A percentile compares a stretch with the other conserved stretches of the same genome.
These are phyloP conservation scores for Helichrysum umbraculigerum DNA, from an alignment of 129 eudicot genomes.

Conservation along the genomic window DNA sequence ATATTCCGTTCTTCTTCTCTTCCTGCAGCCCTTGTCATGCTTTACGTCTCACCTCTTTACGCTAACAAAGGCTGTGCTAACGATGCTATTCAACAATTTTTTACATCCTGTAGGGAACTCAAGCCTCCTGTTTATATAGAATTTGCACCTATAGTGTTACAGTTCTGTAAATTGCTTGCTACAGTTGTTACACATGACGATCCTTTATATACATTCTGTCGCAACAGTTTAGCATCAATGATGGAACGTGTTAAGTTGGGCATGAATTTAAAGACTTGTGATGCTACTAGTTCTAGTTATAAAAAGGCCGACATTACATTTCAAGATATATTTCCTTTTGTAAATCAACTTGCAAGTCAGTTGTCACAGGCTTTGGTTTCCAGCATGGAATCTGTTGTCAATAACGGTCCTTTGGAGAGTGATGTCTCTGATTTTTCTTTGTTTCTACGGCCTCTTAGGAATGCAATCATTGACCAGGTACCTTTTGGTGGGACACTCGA, in stretches of 20 bases:
- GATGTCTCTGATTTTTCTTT: not conserved
- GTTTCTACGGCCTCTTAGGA: not conserved
- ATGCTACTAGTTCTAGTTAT: not conserved
- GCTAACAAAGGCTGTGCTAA: slow-evolving; percentile 45
- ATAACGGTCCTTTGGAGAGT: not conserved
- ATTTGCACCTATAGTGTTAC: slow-evolving; percentile 56
- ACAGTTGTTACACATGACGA: slow-evolving; percentile 34
- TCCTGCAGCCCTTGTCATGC: slow-evolving; percentile 58
- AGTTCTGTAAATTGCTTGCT: slow-evolving; percentile 64
- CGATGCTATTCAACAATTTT: slow-evolving; percentile 44
- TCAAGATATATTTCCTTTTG: not conserved
- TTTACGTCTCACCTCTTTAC: slow-evolving; percentile 43
- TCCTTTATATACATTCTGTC: slow-evolving; percentile 50
- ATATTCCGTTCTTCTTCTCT: slow-evolving; percentile 52
- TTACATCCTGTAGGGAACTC: slow-evolving; percentile 19
- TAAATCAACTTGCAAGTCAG: not conserved
- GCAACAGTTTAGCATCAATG: slow-evolving; percentile 56
- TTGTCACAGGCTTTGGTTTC: not conserved
- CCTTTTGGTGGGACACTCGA: not conserved
- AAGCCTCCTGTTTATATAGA: slow-evolving; percentile 9
- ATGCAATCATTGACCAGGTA: not conserved
- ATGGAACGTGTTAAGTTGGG: slow-evolving; percentile 36
- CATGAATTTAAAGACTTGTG: not conserved
- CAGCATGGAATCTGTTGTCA: slow-evolving; percentile 16
- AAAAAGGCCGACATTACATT: not conserved